Evolutionary conservation across 202 grass and related monocot species (phyloP).

Genomic region (Hordeum pubiflorum): DNA sequence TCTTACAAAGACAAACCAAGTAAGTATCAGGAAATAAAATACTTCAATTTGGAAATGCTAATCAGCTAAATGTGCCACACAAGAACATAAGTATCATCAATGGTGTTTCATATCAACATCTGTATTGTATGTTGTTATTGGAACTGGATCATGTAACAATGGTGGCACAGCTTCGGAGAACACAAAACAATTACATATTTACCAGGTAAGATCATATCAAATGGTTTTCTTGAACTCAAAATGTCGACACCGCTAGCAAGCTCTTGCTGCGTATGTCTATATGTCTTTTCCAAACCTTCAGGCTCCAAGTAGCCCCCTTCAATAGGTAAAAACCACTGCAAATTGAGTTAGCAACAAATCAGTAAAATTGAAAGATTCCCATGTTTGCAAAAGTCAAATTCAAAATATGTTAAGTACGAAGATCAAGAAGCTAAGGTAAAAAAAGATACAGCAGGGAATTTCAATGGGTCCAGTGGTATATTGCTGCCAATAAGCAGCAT

Average conservation of each 20-base stretch:
- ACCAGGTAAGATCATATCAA: constrained; percentile 98
- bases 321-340: constrained; percentile 70
- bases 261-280: constrained; percentile 33
- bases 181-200: not conserved
- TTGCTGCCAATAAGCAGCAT: not conserved
- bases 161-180: constrained; percentile 15
- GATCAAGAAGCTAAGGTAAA: not conserved
- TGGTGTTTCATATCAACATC: not conserved
- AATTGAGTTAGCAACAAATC: constrained; percentile 22
- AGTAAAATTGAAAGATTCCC: not conserved
- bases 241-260: constrained; percentile 48
- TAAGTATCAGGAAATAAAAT: constrained; percentile 1
- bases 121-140: not conserved
- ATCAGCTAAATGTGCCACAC: not conserved
- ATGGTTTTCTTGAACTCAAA: constrained; percentile 61
- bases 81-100: not conserved
- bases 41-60: not conserved
- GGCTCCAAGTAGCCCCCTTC: constrained; percentile 68
- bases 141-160: not conserved
- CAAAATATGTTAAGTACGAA: not conserved
- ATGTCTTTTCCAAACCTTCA: constrained; percentile 71
- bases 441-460: not conserved
- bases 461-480: not conserved
- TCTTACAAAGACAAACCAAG: not conserved
- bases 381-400: not conserved